Conservation (phyloP, 345 rosid species). For the Sonneratia alba region DNA sequence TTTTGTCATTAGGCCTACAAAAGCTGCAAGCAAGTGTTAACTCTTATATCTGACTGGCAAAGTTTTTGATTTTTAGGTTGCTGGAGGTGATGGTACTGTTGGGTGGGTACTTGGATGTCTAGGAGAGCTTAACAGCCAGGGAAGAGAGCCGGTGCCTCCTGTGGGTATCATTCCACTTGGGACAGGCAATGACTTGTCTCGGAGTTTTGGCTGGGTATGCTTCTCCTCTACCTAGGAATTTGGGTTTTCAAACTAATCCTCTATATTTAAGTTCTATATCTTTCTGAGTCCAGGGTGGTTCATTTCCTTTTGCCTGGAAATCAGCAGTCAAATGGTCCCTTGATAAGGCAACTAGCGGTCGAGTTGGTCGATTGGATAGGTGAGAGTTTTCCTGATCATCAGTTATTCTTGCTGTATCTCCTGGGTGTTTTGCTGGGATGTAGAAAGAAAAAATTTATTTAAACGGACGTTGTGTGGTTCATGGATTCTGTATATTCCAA, state of each 20-base stretch:
- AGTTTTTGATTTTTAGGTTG: slow-evolving; percentile 54
- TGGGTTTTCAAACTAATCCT: slow-evolving; percentile 9
- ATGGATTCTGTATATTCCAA: not conserved
- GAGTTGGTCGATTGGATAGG: slow-evolving; percentile 75
- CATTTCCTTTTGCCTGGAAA: slow-evolving; percentile 95
- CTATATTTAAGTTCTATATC: slow-evolving; percentile 14
- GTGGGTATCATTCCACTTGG: slow-evolving; percentile 90
- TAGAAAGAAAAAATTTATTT: not conserved
- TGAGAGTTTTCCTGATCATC: slow-evolving; percentile 6
- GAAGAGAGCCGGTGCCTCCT: slow-evolving; percentile 67
- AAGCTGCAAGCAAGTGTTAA: not conserved
- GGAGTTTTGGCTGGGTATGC: slow-evolving; percentile 96
- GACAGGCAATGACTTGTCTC: slow-evolving; percentile 85
- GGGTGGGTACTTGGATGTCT: slow-evolving; percentile 96
- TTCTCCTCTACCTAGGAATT: slow-evolving; percentile 11
- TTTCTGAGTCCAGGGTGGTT: slow-evolving; percentile 61
- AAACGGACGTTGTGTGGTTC: not conserved
- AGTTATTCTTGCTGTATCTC: not conserved
- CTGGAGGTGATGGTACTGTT: slow-evolving; percentile 99
- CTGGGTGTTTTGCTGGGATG: not conserved
- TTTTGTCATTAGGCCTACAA: not conserved
- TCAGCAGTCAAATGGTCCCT: slow-evolving; percentile 77
- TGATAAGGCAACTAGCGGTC: slow-evolving; percentile 43
- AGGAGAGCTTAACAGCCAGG: slow-evolving; percentile 45
- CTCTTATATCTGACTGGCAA: not conserved